Evolutionary conservation across 495 filamentous ascomycete species (phyloP).

Genomic region (Aspergillus ellipticus): DNA sequence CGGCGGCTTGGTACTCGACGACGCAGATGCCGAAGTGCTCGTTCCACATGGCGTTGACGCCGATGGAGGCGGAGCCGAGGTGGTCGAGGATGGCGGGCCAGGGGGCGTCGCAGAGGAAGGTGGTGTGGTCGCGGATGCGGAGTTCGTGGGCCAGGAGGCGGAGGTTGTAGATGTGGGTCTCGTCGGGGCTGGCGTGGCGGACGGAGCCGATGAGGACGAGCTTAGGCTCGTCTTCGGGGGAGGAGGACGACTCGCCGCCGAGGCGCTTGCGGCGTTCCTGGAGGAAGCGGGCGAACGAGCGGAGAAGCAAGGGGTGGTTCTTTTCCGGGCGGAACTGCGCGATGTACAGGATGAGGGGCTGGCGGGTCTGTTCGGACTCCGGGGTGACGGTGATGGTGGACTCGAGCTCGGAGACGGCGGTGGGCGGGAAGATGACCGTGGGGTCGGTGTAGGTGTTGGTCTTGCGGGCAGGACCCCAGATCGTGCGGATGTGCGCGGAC

Average conservation of each 20-base stretch:
- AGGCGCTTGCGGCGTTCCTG: slow-evolving; percentile 48
- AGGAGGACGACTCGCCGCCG: slow-evolving; percentile 16
- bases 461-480: slow-evolving; percentile 69
- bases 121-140: slow-evolving; percentile 72
- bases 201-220: slow-evolving; percentile 87
- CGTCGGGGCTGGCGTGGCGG: slow-evolving; percentile 70
- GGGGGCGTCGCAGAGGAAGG: slow-evolving; percentile 83
- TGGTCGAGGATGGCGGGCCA: slow-evolving; percentile 82
- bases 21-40: slow-evolving; percentile 99
- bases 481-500: slow-evolving; percentile 68
- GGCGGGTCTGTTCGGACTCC: slow-evolving; percentile 61
- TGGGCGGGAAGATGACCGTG: slow-evolving; percentile 83
- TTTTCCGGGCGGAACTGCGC: slow-evolving; percentile 98
- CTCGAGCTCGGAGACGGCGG: slow-evolving; percentile 79
- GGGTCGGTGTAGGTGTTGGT: slow-evolving; percentile 32
- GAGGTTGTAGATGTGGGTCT: slow-evolving; percentile 85
- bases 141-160: slow-evolving; percentile 85
- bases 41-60: slow-evolving; percentile 99
- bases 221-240: slow-evolving; percentile 29
- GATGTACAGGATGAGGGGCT: slow-evolving; percentile 78
- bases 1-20: slow-evolving; percentile 96
- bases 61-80: slow-evolving; percentile 68
- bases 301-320: slow-evolving; percentile 81
- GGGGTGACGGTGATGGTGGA: slow-evolving; percentile 62
- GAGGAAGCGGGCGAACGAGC: slow-evolving; percentile 75